phyloP scores from a whole-genome alignment of 192 early-diverging fungal genomes.

The Jimgerdemannia lactiflua region DNA sequence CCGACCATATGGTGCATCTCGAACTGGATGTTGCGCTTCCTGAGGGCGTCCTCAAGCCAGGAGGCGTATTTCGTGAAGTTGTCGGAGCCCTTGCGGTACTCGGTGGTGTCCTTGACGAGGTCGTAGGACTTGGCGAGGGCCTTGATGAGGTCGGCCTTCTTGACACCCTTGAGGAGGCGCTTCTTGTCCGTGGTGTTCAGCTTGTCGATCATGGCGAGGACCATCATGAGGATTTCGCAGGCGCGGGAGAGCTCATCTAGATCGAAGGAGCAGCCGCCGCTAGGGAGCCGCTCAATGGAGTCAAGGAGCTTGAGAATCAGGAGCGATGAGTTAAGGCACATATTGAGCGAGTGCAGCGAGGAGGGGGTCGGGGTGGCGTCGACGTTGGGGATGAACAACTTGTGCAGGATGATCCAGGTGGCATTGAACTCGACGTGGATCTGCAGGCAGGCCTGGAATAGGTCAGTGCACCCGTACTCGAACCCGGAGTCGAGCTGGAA shows the following conservation, averaged over 20 bases:
- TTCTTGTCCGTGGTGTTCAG: slow-evolving; percentile 4
- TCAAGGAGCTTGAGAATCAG: slow-evolving; percentile 17
- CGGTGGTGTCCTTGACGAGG: slow-evolving; percentile 21
- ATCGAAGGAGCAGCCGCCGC: slow-evolving; percentile 28
- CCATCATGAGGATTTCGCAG: slow-evolving; percentile 18
- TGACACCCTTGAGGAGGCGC: slow-evolving; percentile 16
- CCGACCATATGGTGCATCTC: background rate
- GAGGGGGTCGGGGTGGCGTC: slow-evolving; percentile 10
- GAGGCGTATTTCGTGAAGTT: slow-evolving; percentile 25
- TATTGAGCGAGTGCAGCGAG: slow-evolving; percentile 24
- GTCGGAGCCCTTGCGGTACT: slow-evolving; percentile 14
- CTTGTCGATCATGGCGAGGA: slow-evolving; percentile 17
- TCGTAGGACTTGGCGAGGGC: slow-evolving; percentile 14
- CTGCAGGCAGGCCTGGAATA: slow-evolving; percentile 25
- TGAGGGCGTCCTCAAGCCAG: slow-evolving; percentile 25
- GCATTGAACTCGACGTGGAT: slow-evolving; percentile 35
- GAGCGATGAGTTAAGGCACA: slow-evolving; percentile 21
- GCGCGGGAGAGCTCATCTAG: slow-evolving; percentile 36
- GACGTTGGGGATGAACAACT: slow-evolving; percentile 28
- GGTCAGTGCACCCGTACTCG: slow-evolving; percentile 31
- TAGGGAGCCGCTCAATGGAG: slow-evolving; percentile 6
- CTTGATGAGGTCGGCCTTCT: slow-evolving; percentile 8
- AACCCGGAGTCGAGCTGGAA: slow-evolving; percentile 32
- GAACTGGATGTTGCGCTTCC: background rate
- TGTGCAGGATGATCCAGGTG: slow-evolving; percentile 32